phyloP scores from a whole-genome alignment of 441 rosid species.

The Brassica balearica region DNA sequence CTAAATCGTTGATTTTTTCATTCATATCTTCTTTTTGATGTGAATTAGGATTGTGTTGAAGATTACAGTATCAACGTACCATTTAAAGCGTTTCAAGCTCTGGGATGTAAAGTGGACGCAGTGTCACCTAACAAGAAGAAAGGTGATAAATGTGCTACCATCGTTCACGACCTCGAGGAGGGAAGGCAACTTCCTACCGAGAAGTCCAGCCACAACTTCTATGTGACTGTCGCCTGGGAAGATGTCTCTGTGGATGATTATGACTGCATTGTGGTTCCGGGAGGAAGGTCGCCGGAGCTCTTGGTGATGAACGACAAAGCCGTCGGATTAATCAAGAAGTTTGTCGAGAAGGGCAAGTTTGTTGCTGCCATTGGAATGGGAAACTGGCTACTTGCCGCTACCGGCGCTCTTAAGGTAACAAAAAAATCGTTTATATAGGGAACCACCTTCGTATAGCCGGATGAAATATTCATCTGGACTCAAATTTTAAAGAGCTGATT shows the following conservation, averaged over 20 bases:
- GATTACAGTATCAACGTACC: slow-evolving; percentile 58
- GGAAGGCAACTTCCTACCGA: slow-evolving; percentile 53
- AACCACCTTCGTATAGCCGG: background rate
- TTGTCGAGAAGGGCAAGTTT: slow-evolving; percentile 48
- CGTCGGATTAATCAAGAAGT: slow-evolving; percentile 45
- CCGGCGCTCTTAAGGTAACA: slow-evolving; percentile 53
- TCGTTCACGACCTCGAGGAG: slow-evolving; percentile 52
- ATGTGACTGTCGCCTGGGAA: slow-evolving; percentile 50
- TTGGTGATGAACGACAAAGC: slow-evolving; percentile 52
- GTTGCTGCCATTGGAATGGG: slow-evolving; percentile 59
- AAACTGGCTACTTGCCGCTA: slow-evolving; percentile 54
- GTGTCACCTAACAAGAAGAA: slow-evolving; percentile 56
- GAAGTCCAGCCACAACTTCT: slow-evolving; percentile 55
- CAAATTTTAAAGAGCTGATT: background rate
- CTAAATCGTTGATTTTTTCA: background rate
- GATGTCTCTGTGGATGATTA: slow-evolving; percentile 49
- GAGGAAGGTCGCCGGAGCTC: slow-evolving; percentile 60
- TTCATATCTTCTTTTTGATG: background rate
- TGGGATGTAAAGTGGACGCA: slow-evolving; percentile 57
- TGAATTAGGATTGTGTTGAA: slow-evolving; percentile 57
- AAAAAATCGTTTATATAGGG: background rate
- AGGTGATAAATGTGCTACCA: slow-evolving; percentile 56
- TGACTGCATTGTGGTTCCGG: slow-evolving; percentile 56
- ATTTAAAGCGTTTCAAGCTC: slow-evolving; percentile 55
- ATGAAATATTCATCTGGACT: background rate